Conservation (phyloP, 2,329 filamentous ascomycete species). For the Aurifilum marmelostoma region DNA sequence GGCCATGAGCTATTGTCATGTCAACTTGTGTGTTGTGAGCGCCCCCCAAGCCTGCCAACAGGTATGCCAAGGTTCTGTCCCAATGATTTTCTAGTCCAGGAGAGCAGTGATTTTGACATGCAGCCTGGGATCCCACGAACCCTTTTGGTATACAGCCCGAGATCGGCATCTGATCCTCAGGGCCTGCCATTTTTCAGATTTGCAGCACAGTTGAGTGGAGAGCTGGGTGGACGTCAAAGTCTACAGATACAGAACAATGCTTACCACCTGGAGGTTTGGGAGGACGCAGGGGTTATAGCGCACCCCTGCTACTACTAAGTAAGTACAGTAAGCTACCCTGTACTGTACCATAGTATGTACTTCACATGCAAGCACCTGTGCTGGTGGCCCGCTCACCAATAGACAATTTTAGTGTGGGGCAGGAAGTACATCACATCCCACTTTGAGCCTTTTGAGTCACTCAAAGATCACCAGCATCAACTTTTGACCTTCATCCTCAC, state of each 20-base stretch:
- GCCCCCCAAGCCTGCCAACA: neutral
- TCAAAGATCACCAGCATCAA: conserved; percentile 10
- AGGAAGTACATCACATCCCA: conserved; percentile 15
- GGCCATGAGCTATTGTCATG: neutral
- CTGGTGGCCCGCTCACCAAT: conserved; percentile 1
- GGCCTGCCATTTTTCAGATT: neutral
- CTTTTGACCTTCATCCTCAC: neutral
- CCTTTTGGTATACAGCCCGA: neutral
- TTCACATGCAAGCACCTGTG: conserved; percentile 9
- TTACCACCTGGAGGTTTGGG: neutral
- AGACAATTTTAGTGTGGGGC: conserved; percentile 22
- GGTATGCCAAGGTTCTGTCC: neutral
- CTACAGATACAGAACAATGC: neutral
- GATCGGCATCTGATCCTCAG: neutral
- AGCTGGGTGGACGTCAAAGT: neutral
- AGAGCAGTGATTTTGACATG: neutral
- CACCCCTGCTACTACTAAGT: neutral
- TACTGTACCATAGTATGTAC: neutral
- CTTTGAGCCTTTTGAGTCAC: conserved; percentile 27
- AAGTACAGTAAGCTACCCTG: no score
- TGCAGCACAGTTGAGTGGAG: neutral
- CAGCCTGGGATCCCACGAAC: no score
- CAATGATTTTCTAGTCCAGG: neutral
- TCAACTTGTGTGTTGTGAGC: neutral
- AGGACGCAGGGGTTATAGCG: conserved; percentile 20